These are phyloP conservation scores for Heritiera littoralis DNA, from an alignment of 345 rosid genomes.

Conservation along the genomic window DNA sequence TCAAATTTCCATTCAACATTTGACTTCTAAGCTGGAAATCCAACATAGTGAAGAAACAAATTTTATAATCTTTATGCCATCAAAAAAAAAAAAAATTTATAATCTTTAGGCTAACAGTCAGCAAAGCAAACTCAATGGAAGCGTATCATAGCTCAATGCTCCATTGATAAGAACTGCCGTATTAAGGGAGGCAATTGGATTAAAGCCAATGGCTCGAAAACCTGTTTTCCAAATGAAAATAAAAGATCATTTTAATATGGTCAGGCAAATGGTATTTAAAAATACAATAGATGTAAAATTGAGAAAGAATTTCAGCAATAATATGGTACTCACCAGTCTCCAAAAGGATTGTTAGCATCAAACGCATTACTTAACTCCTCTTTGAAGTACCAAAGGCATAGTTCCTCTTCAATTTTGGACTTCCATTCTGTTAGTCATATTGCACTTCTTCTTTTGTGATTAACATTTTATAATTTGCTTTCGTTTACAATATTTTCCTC, in stretches of 20 bases:
- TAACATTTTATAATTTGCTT: too few relatives aligned
- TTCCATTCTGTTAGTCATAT: too few relatives aligned
- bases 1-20: too few relatives aligned
- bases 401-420: too few relatives aligned
- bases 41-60: too few relatives aligned
- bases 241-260: not conserved
- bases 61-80: too few relatives aligned
- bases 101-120: not conserved
- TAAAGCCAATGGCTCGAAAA: constrained; percentile 59
- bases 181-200: constrained; percentile 47
- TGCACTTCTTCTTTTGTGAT: too few relatives aligned
- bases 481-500: too few relatives aligned
- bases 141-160: constrained; percentile 60
- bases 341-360: constrained; percentile 53
- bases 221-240: constrained; percentile 35
- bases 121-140: constrained; percentile 45
- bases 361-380: too few relatives aligned
- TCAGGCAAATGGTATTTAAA: too few relatives aligned
- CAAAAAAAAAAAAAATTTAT: not conserved
- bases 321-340: constrained; percentile 54
- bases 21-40: too few relatives aligned
- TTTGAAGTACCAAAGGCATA: too few relatives aligned
- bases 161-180: constrained; percentile 43
- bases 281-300: not conserved
- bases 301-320: not conserved